These are phyloP conservation scores for Mallotus repandus DNA, from an alignment of 441 rosid species.

Conservation along the genomic window DNA sequence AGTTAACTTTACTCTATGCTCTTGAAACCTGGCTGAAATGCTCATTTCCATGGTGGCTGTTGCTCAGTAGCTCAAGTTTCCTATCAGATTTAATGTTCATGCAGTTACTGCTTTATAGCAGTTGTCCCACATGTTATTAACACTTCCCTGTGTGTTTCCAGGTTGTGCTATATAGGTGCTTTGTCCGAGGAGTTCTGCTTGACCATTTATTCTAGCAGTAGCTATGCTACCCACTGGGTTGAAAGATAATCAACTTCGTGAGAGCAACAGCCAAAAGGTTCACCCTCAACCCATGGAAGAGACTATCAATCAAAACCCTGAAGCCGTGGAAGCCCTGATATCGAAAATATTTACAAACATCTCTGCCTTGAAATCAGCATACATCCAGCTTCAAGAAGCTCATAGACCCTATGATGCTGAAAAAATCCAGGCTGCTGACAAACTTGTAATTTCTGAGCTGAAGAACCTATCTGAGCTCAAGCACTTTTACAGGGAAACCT, in stretches of 20 bases:
- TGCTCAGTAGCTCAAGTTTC: neutral
- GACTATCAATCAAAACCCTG: constrained; percentile 70
- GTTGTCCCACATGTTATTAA: neutral
- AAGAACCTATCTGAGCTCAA: constrained; percentile 84
- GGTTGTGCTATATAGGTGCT: constrained; percentile 28
- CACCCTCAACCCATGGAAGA: constrained; percentile 99
- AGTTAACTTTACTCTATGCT: no score
- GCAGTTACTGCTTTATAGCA: neutral
- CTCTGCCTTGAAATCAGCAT: constrained; percentile 89
- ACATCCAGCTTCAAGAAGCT: constrained; percentile 88
- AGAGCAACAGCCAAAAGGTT: constrained; percentile 80
- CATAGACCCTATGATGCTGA: constrained; percentile 98
- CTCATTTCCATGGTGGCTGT: neutral
- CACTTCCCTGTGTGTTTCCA: constrained; percentile 24
- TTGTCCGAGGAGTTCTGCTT: constrained; percentile 20
- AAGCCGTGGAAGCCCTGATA: constrained; percentile 80
- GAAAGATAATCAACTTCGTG: constrained; percentile 87
- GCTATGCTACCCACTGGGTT: constrained; percentile 87
- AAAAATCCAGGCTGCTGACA: constrained; percentile 90
- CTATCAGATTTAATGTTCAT: neutral
- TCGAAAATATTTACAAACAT: constrained; percentile 75
- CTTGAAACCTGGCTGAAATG: neutral
- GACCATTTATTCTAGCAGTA: constrained; percentile 40
- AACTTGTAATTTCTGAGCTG: constrained; percentile 74
- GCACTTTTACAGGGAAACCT: constrained; percentile 82